Evolutionary conservation across 257 asterid species (phyloP), one percentile per base, ranked within the genome.

Genomic region (Fraxinus excelsior): DNA sequence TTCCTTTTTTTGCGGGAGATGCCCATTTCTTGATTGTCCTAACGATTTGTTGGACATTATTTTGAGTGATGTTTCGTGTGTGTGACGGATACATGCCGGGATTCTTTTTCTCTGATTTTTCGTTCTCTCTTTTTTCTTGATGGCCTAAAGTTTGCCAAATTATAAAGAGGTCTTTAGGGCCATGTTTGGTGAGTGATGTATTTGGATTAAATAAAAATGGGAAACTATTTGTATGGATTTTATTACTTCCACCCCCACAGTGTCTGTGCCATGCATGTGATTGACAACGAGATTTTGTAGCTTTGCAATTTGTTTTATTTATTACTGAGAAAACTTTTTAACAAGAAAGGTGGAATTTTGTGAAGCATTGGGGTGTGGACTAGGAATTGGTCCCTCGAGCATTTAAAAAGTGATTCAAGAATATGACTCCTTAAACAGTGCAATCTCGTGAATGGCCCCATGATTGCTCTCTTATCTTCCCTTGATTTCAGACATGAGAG

Each of bases 151-250:
- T 82, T 80, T 91, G 96, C 86, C 87, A 53, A 80, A 86, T 85
- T 72, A 87, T 85, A 88, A 83, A 70, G 82, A 77, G 97, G 97
- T 91, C 94, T 91, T 82, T 91, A 96, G 98, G 97, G 94, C 96
- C 97, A 88, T 86, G 79, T 71, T 62, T 79, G 71, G 32, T 75
- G 88, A 70, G 85, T 89, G 88, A 78, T 91, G 87, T 89, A 84
- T 77, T 86, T 87, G 88, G 88, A 73, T 80, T 83, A 65, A 86
- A 84, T 84, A 79, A 82, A 37, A 67, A 67, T 35, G 6, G 65
- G 58, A 71, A 12, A 23, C 31, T 71, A 66, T 74, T 70, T 40
- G 38, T 40, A 26, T 78, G 35, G 29, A 23, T 8, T 64, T 46
- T 74, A 19, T 73, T 18, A 7, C 3, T 70, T 51, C 18, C 37